phyloP scores from a whole-genome alignment of 2,329 filamentous ascomycete genomes.

The Calonectria pteridis region DNA sequence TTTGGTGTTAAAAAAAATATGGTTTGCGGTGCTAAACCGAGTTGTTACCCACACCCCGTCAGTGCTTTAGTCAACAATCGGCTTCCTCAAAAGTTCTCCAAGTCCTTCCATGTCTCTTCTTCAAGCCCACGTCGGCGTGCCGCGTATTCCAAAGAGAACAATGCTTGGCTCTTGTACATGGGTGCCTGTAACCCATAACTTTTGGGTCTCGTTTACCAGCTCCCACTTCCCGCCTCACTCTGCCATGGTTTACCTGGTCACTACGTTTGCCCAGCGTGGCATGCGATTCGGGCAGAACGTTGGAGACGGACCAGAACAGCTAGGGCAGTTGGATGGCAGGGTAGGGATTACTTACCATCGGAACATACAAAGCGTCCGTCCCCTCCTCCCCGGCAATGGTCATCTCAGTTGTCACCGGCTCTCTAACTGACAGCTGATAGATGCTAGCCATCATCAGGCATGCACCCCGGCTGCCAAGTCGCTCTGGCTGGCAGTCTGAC shows the following conservation, averaged over 20 bases:
- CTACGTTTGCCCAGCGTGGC: background rate
- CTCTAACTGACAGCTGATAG: constrained; percentile 26
- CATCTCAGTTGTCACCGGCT: constrained; percentile 27
- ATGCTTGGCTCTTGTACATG: constrained; percentile 13
- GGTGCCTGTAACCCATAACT: background rate
- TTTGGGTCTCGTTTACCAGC: background rate
- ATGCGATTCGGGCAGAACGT: constrained; percentile 13
- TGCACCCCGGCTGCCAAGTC: constrained; percentile 22
- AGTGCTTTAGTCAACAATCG: background rate
- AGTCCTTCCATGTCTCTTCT: constrained; percentile 1
- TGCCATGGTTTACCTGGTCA: background rate
- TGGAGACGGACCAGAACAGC: background rate
- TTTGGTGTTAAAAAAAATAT: constrained; percentile 4
- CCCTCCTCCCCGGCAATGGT: constrained; percentile 17
- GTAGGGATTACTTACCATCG: constrained; percentile 27
- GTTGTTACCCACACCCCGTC: constrained; percentile 4
- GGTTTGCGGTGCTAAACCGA: constrained; percentile 6
- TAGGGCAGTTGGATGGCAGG: constrained; percentile 28
- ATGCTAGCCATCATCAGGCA: constrained; percentile 8
- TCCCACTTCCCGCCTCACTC: background rate
- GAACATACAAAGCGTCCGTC: constrained; percentile 5
- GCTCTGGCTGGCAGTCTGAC: constrained; percentile 16
- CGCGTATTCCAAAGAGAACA: constrained; percentile 2
- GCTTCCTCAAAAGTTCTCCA: constrained; percentile 11
- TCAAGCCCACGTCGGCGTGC: constrained; percentile 7